Conservation (phyloP, 2,329 filamentous ascomycete species). For the Fusarium piperis region DNA sequence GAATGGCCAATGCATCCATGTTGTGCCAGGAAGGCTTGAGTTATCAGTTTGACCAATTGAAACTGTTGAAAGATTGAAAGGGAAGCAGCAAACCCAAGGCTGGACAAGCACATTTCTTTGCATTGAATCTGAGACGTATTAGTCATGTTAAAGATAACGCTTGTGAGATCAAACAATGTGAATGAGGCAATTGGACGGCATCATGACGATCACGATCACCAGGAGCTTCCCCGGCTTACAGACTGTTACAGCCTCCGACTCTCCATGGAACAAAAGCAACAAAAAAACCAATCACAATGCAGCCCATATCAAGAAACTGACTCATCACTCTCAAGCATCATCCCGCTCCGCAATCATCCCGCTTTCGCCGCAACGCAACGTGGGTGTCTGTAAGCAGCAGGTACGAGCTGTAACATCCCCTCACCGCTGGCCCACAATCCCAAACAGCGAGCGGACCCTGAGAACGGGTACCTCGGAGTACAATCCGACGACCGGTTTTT, state of each 20-base stretch:
- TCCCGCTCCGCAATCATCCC: slow-evolving; percentile 20
- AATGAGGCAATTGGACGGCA: slow-evolving; percentile 23
- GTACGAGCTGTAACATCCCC: slow-evolving; percentile 15
- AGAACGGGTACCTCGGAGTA: slow-evolving; percentile 23
- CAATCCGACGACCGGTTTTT: slow-evolving; percentile 14
- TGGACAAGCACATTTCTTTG: not conserved
- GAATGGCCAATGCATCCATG: slow-evolving; percentile 13
- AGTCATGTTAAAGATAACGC: not conserved
- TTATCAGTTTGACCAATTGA: slow-evolving; percentile 14
- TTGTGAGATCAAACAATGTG: not conserved
- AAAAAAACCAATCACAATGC: slow-evolving; percentile 19
- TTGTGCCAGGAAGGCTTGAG: not conserved
- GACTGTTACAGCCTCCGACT: not conserved
- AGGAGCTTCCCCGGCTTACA: slow-evolving; percentile 10
- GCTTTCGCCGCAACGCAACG: slow-evolving; percentile 23
- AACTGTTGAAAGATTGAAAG: not conserved
- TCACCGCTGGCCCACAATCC: slow-evolving; percentile 26
- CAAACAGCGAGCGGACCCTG: not conserved
- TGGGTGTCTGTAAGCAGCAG: not conserved
- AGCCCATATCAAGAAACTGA: slow-evolving; percentile 9
- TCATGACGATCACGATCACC: slow-evolving; percentile 28
- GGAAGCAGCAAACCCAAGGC: not conserved
- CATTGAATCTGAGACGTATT: not conserved
- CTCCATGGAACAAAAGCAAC: not conserved
- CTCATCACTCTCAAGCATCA: slow-evolving; percentile 14